phyloP scores from a whole-genome alignment of 495 filamentous ascomycete species.

The Penicillium odoratum region DNA sequence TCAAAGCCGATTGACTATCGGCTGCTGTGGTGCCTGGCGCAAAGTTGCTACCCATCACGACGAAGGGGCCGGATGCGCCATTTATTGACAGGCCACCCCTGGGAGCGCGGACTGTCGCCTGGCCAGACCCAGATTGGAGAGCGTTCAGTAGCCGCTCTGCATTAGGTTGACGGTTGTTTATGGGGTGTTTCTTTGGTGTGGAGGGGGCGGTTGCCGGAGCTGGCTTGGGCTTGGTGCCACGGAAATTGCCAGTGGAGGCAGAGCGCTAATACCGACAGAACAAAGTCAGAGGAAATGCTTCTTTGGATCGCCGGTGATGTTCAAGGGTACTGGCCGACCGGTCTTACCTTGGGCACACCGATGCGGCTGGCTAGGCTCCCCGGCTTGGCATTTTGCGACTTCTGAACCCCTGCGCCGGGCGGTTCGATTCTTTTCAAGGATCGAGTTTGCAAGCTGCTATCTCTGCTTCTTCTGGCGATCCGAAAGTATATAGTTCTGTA shows the following conservation, averaged over 20 bases:
- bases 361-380: constrained; percentile 70
- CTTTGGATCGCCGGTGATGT: neutral
- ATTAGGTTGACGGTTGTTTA: constrained; percentile 29
- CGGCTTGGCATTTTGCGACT: constrained; percentile 49
- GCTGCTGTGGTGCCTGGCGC: constrained; percentile 90
- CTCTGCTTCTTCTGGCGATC: constrained; percentile 60
- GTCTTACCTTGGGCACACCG: constrained; percentile 67
- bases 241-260: constrained; percentile 32
- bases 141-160: constrained; percentile 39
- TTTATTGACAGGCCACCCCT: constrained; percentile 68
- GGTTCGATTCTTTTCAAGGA: constrained; percentile 58
- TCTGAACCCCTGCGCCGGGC: constrained; percentile 49
- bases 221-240: constrained; percentile 34
- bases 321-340: neutral
- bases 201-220: constrained; percentile 11
- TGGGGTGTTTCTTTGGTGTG: constrained; percentile 9
- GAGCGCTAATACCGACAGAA: constrained; percentile 38
- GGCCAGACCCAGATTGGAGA: constrained; percentile 29
- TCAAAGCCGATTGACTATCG: constrained; percentile 87
- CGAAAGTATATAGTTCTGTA: no score
- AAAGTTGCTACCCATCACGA: constrained; percentile 87
- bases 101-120: constrained; percentile 29
- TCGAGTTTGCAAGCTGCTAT: constrained; percentile 67
- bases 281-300: constrained; percentile 1
- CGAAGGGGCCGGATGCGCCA: constrained; percentile 70